A percentile compares a stretch with the other conserved stretches of the same genome.
Evolutionary conservation across 139 green algal species (phyloP).

Genomic region (Volvox reticuliferus): DNA sequence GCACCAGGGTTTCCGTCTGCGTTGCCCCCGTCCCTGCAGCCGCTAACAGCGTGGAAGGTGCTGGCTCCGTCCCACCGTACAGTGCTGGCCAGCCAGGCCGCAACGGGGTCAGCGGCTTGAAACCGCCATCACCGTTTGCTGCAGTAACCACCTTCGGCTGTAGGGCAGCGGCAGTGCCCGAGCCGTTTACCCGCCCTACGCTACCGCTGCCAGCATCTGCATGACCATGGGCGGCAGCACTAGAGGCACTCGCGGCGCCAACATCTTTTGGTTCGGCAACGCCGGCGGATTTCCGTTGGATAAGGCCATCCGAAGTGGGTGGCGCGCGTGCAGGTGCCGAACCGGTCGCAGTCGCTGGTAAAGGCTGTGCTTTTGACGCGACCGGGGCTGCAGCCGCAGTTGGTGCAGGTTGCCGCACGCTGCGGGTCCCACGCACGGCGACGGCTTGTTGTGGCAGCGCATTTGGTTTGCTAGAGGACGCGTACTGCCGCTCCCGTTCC

Average conservation of each 20-base stretch:
- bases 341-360: not conserved
- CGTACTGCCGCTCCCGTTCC: constrained; percentile 35
- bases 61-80: not conserved
- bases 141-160: not conserved
- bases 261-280: not conserved
- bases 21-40: not conserved
- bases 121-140: not conserved
- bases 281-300: not conserved
- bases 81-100: constrained; percentile 1
- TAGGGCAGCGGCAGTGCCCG: not conserved
- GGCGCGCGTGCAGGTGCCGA: not conserved
- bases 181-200: not conserved
- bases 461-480: not conserved
- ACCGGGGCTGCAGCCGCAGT: not conserved
- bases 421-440: not conserved
- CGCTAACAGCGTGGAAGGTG: not conserved
- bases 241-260: not conserved
- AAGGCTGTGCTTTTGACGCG: not conserved
- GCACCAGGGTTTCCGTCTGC: not conserved
- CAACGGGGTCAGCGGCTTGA: constrained; percentile 3
- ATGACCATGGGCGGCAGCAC: not conserved
- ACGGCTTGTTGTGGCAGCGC: not conserved
- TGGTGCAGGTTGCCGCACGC: not conserved
- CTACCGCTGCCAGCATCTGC: not conserved
- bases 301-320: not conserved